Evolutionary conservation across 2,329 filamentous ascomycete species (phyloP), one percentile per base, ranked within the genome.

Genomic region (Clonostachys sp.): DNA sequence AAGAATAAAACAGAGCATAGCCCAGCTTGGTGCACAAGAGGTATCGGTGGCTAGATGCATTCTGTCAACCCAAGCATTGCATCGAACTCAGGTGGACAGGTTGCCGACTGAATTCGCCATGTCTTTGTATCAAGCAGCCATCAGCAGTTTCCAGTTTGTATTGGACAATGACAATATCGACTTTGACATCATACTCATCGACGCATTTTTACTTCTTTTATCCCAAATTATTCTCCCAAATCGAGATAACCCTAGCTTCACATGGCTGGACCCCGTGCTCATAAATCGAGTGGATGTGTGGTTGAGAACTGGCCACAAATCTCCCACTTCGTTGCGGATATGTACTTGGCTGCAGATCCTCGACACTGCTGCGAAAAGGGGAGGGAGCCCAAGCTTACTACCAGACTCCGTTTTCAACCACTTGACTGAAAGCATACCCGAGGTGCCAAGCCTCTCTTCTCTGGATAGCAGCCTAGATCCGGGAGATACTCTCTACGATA

Each of bases 311-410:
- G 36, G 12, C 6, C 14, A 18, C 2, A n/a, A 14, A 18, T 18
- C 17, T 8, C 36, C 36, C 7, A 18, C 55, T 13, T 42, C 40
- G 0, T 20, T 46, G 34, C 34, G 50, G 41, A 40, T 57, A 13
- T 18, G 47, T 12, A 35, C 45, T 5, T 57, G 55, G 55, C 33
- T 57, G 16, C 51, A 45, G 18, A 39, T 57, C 16, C 45, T 57
- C 7, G 46, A 56, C 16, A 35, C 43, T 8, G 49, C 45, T 6
- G 51, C 54, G 17, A 41, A 49, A 20, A 53, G 54, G 2, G 51
- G 50, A 14, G 55, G 55, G 43, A 48, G 53, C 9, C 34, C 39
- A 18, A 53, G 54, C 1, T 34, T 56, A 5, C 34, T 57, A 4
- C 48, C 54, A 6, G 51, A 54, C 12, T 34, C 40, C 3, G 34